Evolutionary conservation across 768 basidiomycete genomes (phyloP).

Genomic region (Solioccasus polychromus): DNA sequence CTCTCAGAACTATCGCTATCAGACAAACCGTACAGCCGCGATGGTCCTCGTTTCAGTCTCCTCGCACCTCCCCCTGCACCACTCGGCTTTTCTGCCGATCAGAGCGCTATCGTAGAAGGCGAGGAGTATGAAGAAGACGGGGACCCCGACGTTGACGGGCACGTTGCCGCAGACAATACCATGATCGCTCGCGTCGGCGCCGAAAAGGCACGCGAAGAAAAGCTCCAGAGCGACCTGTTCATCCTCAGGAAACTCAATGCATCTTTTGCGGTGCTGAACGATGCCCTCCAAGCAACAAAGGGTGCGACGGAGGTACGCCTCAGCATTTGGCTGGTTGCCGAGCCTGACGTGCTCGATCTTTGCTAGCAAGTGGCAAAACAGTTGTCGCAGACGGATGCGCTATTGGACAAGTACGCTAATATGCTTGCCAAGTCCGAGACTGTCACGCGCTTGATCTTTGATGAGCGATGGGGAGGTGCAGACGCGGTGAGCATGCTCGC

Average conservation of each 20-base stretch:
- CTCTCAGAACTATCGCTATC: constrained; percentile 53
- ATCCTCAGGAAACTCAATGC: constrained; percentile 71
- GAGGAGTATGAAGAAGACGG: constrained; percentile 20
- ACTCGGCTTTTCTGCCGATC: constrained; percentile 17
- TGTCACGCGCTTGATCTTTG: constrained; percentile 65
- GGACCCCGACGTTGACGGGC: constrained; percentile 6
- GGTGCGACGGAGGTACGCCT: constrained; percentile 66
- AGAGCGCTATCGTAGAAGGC: constrained; percentile 24
- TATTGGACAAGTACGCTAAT: constrained; percentile 72
- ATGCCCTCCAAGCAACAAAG: constrained; percentile 60
- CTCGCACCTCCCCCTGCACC: constrained; percentile 28
- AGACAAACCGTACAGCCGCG: constrained; percentile 30
- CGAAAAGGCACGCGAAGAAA: constrained; percentile 58
- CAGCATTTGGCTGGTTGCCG: background rate
- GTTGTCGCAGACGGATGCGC: constrained; percentile 65
- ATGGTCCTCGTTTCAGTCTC: constrained; percentile 33
- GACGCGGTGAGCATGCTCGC: constrained; percentile 51
- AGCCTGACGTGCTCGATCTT: background rate
- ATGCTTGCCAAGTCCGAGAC: constrained; percentile 71
- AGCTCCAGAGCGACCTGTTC: constrained; percentile 69
- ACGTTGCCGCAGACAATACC: constrained; percentile 22
- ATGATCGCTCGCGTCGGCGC: constrained; percentile 23
- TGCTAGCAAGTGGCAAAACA: constrained; percentile 62
- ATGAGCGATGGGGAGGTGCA: constrained; percentile 74
- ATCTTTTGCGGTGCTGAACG: constrained; percentile 64